Base-by-base conservation (phyloP, 306 rosid genomes). In the Gastrolobium villosum region DNA sequence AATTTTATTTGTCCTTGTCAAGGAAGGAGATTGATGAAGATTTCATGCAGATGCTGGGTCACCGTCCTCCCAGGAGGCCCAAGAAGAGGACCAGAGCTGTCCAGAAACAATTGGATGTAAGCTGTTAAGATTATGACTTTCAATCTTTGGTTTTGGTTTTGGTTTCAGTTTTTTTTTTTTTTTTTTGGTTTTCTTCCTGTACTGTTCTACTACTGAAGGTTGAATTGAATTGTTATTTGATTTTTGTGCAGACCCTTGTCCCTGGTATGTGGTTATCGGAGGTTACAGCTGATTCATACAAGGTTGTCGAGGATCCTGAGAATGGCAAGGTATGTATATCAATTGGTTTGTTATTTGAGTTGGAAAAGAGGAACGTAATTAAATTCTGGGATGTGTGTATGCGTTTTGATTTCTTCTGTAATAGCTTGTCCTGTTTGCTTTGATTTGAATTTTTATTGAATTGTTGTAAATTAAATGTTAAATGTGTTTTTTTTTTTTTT, bases 11-110 rank as follows among this genome's bases (percentile, higher is more conserved):
- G 75, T 0, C 91, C 13, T 85, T 94, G 10, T 10, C 88, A 78
- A 89, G 64, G 86, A 88, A 86, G 75, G 99, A 93, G 89, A 79
- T 95, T 81, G 99, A 91, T 11, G 98, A 91, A 10, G 99, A 95
- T 88, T 95, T 87, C 82, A 72, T 88, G 80, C 81, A 11, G 70
- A 26, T 95, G 60, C 1, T 90, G 71, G 93, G 91, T 57, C 93
- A 86, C 71, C 76, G 90, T 54, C 98, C 97, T 6, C 91, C 88
- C 13, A 87, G 99, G 55, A 82, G 96, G 76, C 99, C 98, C 40
- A 88, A 88, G 79, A 89, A 78, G 82, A 80, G 96, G 10, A 83
- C 84, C 40, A 91, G 89, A 52, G 79, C 5, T 41, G 89, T 90
- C 6, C 98, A 91, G 86, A 93, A 54, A 71, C 87, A 87, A 80